Evolutionary conservation across 1,284 basidiomycete genomes (phyloP), one percentile per base, ranked within the genome.

Genomic region (Moesziomyces antarcticus): DNA sequence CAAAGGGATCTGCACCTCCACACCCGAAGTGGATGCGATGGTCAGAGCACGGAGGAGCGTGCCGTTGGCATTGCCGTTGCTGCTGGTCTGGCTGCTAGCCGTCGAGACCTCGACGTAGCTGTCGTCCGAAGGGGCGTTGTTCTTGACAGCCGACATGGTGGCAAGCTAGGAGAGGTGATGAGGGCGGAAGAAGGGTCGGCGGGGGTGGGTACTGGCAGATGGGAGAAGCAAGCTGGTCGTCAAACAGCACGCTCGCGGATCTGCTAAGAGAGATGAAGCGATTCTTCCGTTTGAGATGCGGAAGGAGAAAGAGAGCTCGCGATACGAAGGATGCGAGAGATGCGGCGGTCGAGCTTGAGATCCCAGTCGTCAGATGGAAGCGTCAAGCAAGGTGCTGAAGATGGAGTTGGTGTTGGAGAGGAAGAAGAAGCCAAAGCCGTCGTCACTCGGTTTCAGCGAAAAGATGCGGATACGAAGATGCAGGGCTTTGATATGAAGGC

Each of bases 1-100:
- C 5, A 80, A 70, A 40, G 79, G 73, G 42, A 80, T 71, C 49
- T 71, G 70, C 16, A 80, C 75, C 61, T 77, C 71, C 53, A 69
- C 21, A 24, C 62, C 59, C 22, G 66, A 40, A 21, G 55, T 43
- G 40, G 66, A 69, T 20, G 64, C 60, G 56, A 73, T 42, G 46
- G 71, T 69, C 51, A 73, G 53, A 45, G 71, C 50, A 13, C 71
- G 71, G 24, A 73, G 61, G 13, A 65, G 57, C 40, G 54, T 37
- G 58, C 62, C 66, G 50, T 73, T 73, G 44, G 63, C 63, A 24
- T 67, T 73, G 42, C 49, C 56, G 16, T 47, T 60, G 54, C 48
- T 48, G 51, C 71, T 68, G 56, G 48, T 62, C 71, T 73, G 71
- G 66, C 66, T 73, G 60, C 62, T 65, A 16, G 58, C 30, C 35